Evolutionary conservation across 2,329 filamentous ascomycete species (phyloP).

Genomic region (Calonectria hawksworthii): DNA sequence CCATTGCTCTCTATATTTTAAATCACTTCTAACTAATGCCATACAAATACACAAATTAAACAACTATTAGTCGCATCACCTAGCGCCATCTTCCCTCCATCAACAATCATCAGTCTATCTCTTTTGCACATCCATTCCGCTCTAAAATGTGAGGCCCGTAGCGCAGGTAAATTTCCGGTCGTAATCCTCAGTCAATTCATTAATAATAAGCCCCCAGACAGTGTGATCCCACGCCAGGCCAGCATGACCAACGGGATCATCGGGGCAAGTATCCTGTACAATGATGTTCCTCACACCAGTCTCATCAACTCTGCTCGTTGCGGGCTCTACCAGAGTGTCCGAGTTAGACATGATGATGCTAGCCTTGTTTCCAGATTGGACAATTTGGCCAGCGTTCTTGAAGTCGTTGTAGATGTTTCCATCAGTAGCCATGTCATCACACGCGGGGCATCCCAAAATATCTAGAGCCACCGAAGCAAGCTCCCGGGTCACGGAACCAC

Average conservation of each 20-base stretch:
- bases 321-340: neutral
- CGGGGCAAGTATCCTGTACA: constrained; percentile 5
- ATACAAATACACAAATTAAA: neutral
- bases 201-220: neutral
- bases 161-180: neutral
- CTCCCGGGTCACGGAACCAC: neutral
- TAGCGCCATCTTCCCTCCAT: neutral
- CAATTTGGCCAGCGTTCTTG: neutral
- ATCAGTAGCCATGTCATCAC: constrained; percentile 10
- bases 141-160: neutral
- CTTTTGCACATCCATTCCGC: neutral
- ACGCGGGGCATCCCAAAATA: neutral
- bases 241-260: neutral
- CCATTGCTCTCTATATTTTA: neutral
- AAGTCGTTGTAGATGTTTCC: constrained; percentile 2
- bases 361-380: neutral
- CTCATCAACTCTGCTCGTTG: neutral
- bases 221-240: constrained; percentile 5
- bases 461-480: neutral
- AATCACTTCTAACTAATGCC: neutral
- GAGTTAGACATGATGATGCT: constrained; percentile 11
- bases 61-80: neutral
- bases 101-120: too few species aligned
- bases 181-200: constrained; percentile 8
- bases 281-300: constrained; percentile 8